phyloP scores from a whole-genome alignment of 306 rosid species.

The Abrus pulchellus region DNA sequence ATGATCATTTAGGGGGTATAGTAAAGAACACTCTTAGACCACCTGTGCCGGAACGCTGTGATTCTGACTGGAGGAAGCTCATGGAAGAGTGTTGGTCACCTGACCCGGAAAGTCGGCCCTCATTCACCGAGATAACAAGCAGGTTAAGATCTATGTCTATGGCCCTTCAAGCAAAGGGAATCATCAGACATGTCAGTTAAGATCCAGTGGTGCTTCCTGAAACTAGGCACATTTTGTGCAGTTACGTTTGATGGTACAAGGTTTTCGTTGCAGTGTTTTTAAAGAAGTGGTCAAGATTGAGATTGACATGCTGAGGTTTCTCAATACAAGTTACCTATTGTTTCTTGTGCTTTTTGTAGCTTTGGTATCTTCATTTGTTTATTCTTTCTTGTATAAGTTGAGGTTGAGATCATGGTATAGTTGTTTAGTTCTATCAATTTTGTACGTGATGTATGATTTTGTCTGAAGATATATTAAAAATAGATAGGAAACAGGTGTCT shows the following conservation, averaged over 20 bases:
- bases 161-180: constrained; percentile 57
- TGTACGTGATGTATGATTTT: constrained; percentile 50
- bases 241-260: constrained; percentile 27
- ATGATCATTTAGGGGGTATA: constrained; percentile 67
- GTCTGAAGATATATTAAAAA: constrained; percentile 32
- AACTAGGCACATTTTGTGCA: constrained; percentile 16
- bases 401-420: constrained; percentile 51
- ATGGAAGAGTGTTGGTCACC: constrained; percentile 88
- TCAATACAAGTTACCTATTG: constrained; percentile 2
- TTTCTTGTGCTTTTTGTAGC: constrained; percentile 41
- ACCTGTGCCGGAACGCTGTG: constrained; percentile 65
- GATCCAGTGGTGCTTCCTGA: constrained; percentile 49
- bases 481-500: constrained; percentile 15
- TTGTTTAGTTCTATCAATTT: constrained; percentile 48
- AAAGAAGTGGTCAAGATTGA: constrained; percentile 44
- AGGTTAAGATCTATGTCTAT: constrained; percentile 68
- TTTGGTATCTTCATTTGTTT: constrained; percentile 57
- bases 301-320: constrained; percentile 41
- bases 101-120: constrained; percentile 70
- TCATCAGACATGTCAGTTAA: constrained; percentile 44
- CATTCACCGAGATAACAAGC: constrained; percentile 72
- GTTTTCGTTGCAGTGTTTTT: constrained; percentile 40
- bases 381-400: constrained; percentile 55
- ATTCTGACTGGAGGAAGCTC: constrained; percentile 72
- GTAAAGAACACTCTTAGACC: constrained; percentile 83